Evolutionary conservation across 805 yeast species (phyloP).

Genomic region (Trichomonascus vanleenenianus): DNA sequence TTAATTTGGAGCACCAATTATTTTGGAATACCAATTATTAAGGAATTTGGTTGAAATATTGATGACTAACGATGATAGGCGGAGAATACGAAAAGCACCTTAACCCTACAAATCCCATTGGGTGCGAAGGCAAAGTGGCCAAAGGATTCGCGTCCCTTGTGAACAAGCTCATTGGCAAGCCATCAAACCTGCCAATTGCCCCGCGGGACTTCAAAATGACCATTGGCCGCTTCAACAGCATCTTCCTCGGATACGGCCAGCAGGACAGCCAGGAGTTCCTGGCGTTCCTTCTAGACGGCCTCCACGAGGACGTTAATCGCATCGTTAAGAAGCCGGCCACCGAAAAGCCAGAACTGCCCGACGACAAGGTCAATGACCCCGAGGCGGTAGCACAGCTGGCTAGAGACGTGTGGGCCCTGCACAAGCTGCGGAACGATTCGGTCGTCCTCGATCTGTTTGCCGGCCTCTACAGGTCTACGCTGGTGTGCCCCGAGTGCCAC

Average conservation of each 20-base stretch:
- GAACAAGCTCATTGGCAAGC: slow-evolving; percentile 32
- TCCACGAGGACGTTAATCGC: slow-evolving; percentile 89
- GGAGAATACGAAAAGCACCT: slow-evolving; percentile 56
- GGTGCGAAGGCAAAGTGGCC: slow-evolving; percentile 78
- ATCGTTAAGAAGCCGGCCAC: slow-evolving; percentile 75
- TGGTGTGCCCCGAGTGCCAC: slow-evolving; percentile 78
- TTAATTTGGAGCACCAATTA: too few relatives aligned
- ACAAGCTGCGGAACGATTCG: slow-evolving; percentile 75
- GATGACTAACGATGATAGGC: slow-evolving; percentile 63
- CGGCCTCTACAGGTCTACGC: slow-evolving; percentile 83
- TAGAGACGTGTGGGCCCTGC: slow-evolving; percentile 68
- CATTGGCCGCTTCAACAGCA: slow-evolving; percentile 61
- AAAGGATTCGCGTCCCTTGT: slow-evolving; percentile 61
- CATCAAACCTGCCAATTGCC: slow-evolving; percentile 27
- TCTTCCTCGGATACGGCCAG: slow-evolving; percentile 76
- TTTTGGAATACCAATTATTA: too few relatives aligned
- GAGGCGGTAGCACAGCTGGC: slow-evolving; percentile 53
- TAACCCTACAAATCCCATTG: slow-evolving; percentile 65
- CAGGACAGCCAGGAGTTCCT: slow-evolving; percentile 93
- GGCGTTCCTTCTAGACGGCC: slow-evolving; percentile 77
- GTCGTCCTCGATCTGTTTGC: slow-evolving; percentile 78
- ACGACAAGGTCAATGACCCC: slow-evolving; percentile 48
- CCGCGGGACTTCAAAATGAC: slow-evolving; percentile 61
- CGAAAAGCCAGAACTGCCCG: slow-evolving; percentile 74
- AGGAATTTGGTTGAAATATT: too few relatives aligned